Percentiles rank a stretch among this genome's conserved stretches.
Evolutionary conservation across 805 yeast genomes (phyloP).

Genomic region (Cephaloascus fragrans): DNA sequence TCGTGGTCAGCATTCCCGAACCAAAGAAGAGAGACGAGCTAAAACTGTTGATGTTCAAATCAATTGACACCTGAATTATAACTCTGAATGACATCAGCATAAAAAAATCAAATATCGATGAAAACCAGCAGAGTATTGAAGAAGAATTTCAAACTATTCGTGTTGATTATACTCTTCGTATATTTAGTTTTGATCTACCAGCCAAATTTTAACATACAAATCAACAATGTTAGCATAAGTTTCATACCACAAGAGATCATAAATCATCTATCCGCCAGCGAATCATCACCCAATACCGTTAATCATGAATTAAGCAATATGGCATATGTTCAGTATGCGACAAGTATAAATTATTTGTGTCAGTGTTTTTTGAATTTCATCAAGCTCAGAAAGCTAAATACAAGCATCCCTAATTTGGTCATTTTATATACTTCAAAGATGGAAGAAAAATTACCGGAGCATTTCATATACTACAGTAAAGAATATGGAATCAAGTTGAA

Average conservation of each 20-base stretch:
- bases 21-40: too few species aligned
- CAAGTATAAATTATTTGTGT: conserved; percentile 39
- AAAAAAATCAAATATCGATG: too few species aligned
- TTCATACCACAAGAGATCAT: background rate
- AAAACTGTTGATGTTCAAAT: too few species aligned
- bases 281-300: background rate
- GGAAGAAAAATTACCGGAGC: conserved; percentile 5
- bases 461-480: conserved; percentile 7
- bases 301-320: conserved; percentile 9
- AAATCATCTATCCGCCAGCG: background rate
- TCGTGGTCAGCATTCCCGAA: too few species aligned
- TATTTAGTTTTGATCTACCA: background rate
- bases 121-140: background rate
- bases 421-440: conserved; percentile 21
- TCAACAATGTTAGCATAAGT: background rate
- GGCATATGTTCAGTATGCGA: conserved; percentile 57
- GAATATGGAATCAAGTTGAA: conserved; percentile 15
- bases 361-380: conserved; percentile 36
- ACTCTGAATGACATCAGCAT: too few species aligned
- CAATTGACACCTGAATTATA: too few species aligned
- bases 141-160: background rate
- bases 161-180: background rate
- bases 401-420: conserved; percentile 36
- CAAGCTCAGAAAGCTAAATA: conserved; percentile 20
- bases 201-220: background rate